Conservation (phyloP, 2,329 filamentous ascomycete species). For the Annulohypoxylon truncatum region DNA sequence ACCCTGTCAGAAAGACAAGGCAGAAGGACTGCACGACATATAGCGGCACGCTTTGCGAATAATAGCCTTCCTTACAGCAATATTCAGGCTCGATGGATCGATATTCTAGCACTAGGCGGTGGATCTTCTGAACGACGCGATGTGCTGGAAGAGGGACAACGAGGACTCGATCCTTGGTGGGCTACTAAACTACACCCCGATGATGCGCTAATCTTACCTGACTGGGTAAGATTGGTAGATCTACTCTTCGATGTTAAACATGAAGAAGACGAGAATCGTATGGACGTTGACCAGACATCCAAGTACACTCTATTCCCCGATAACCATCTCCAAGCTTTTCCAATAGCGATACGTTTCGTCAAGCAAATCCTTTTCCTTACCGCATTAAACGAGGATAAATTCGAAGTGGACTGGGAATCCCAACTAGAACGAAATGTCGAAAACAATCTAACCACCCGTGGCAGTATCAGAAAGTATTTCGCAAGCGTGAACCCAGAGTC, state of each 20-base stretch:
- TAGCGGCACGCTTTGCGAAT: conserved; percentile 89
- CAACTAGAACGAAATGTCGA: conserved; percentile 79
- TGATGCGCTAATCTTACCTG: conserved; percentile 56
- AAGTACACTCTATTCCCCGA: conserved; percentile 55
- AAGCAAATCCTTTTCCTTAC: conserved; percentile 64
- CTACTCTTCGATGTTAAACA: conserved; percentile 58
- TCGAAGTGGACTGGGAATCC: conserved; percentile 87
- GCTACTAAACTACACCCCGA: conserved; percentile 50
- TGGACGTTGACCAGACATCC: conserved; percentile 56
- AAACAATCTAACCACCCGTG: conserved; percentile 74
- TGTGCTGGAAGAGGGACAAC: conserved; percentile 87
- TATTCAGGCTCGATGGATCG: conserved; percentile 84
- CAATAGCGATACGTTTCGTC: conserved; percentile 77
- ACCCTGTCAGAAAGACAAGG: conserved; percentile 61
- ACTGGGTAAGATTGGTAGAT: conserved; percentile 63
- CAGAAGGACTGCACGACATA: conserved; percentile 81
- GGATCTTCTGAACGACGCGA: conserved; percentile 78
- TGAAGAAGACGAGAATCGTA: conserved; percentile 45
- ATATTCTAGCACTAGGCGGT: conserved; percentile 82
- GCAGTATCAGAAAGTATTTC: conserved; percentile 68
- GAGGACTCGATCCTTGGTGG: conserved; percentile 80
- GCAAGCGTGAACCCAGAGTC: conserved; percentile 53
- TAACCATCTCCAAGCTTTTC: conserved; percentile 66
- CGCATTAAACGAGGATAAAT: conserved; percentile 61
- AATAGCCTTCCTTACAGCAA: conserved; percentile 85